A percentile compares a stretch with the other conserved stretches of the same genome.
Conservation (phyloP, 306 rosid genomes). For the Phaseolus lunatus region DNA sequence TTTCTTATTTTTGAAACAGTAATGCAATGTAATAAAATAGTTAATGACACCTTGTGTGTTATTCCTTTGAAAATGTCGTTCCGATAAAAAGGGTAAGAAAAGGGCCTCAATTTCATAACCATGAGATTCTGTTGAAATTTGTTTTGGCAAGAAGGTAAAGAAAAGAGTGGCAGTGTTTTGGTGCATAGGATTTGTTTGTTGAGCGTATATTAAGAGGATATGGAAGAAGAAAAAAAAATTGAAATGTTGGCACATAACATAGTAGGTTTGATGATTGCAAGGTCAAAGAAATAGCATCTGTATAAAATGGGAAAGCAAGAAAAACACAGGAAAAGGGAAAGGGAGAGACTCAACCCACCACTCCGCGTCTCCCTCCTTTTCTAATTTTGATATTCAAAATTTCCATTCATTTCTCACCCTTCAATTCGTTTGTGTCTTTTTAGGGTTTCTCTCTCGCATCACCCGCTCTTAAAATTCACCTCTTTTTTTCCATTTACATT, state of each 20-base stretch:
- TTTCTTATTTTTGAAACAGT: too few species aligned
- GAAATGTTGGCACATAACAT: not conserved
- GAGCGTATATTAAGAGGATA: too few species aligned
- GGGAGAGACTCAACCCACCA: not conserved
- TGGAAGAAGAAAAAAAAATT: not conserved
- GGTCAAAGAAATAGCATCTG: not conserved
- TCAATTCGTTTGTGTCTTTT: constrained; percentile 14
- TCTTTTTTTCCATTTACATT: not conserved
- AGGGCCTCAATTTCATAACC: not conserved
- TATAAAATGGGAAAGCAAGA: constrained; percentile 28
- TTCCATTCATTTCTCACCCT: constrained; percentile 33
- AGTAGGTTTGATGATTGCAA: constrained; percentile 38
- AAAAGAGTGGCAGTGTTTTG: not conserved
- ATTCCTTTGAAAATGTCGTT: not conserved
- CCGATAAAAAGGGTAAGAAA: too few species aligned
- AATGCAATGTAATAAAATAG: too few species aligned
- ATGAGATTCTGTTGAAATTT: not conserved
- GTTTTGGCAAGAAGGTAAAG: too few species aligned
- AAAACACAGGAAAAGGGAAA: not conserved
- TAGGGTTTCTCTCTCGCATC: constrained; percentile 33
- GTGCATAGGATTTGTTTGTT: not conserved
- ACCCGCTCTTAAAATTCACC: not conserved
- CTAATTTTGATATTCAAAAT: constrained; percentile 46
- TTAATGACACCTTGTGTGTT: too few species aligned
- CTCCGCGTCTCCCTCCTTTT: constrained; percentile 41